These are phyloP conservation scores for Sporothrix variecibatus DNA, from an alignment of 2,329 filamentous ascomycete genomes.

Conservation along the genomic window DNA sequence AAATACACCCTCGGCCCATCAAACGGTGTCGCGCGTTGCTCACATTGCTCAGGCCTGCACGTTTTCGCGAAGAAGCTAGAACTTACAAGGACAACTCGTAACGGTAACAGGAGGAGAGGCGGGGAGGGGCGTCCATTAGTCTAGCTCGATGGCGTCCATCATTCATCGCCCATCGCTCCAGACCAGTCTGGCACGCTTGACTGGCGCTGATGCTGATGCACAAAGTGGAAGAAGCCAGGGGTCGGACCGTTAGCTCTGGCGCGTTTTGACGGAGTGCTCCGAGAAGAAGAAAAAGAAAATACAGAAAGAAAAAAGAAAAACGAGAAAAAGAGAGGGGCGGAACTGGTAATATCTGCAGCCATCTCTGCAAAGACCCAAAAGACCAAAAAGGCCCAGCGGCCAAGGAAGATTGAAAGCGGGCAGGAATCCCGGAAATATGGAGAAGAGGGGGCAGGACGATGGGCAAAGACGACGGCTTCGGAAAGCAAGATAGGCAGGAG, in stretches of 20 bases:
- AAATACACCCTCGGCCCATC: slow-evolving; percentile 10
- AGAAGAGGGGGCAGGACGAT: background rate
- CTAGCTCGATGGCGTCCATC: too few species aligned
- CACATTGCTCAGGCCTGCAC: background rate
- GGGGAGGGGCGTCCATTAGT: background rate
- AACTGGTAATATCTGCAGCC: background rate
- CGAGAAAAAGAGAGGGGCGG: background rate
- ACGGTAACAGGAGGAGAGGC: background rate
- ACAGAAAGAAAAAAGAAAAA: background rate
- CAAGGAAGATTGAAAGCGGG: background rate
- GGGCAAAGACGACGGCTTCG: background rate
- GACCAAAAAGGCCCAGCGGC: background rate
- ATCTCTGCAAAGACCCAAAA: background rate
- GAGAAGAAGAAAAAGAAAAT: slow-evolving; percentile 1
- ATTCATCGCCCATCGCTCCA: background rate
- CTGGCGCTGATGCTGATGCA: background rate
- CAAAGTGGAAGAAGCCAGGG: slow-evolving; percentile 20
- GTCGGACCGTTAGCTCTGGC: slow-evolving; percentile 19
- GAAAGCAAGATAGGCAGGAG: background rate
- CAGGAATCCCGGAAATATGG: background rate
- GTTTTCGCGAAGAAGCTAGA: background rate
- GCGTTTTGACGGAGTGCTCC: slow-evolving; percentile 5
- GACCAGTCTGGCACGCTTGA: background rate
- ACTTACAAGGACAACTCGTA: background rate
- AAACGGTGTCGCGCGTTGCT: background rate